phyloP scores from a whole-genome alignment of 1,284 basidiomycete species.

The Cronartium ribicola region DNA sequence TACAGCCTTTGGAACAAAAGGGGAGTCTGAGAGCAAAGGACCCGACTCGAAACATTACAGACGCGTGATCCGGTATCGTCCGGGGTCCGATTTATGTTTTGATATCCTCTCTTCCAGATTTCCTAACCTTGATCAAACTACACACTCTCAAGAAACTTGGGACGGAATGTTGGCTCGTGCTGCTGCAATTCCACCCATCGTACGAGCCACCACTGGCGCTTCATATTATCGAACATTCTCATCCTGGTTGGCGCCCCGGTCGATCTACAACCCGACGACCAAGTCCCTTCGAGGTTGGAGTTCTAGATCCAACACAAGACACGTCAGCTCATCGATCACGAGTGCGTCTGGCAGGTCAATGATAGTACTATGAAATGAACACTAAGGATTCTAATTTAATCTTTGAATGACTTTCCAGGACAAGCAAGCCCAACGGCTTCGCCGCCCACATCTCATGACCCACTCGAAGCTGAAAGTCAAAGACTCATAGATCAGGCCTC shows the following conservation, averaged over 20 bases:
- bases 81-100: no score
- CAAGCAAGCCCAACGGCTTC: constrained; percentile 20
- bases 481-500: constrained; percentile 27
- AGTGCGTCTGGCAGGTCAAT: neutral
- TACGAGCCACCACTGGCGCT: neutral
- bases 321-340: neutral
- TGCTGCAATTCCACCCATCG: neutral
- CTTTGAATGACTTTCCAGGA: neutral
- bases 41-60: no score
- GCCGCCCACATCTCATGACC: constrained; percentile 25
- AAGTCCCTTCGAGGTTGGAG: neutral
- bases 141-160: no score
- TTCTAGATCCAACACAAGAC: neutral
- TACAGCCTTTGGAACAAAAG: no score
- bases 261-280: neutral
- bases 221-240: neutral
- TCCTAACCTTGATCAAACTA: no score
- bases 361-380: neutral
- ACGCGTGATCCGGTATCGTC: no score
- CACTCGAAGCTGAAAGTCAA: constrained; percentile 28
- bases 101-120: no score
- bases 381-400: neutral
- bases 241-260: neutral
- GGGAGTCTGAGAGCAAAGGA: no score
- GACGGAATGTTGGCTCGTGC: neutral